These are phyloP conservation scores for Dentipellis sp. DNA, from an alignment of 768 basidiomycete species.

Conservation along the genomic window DNA sequence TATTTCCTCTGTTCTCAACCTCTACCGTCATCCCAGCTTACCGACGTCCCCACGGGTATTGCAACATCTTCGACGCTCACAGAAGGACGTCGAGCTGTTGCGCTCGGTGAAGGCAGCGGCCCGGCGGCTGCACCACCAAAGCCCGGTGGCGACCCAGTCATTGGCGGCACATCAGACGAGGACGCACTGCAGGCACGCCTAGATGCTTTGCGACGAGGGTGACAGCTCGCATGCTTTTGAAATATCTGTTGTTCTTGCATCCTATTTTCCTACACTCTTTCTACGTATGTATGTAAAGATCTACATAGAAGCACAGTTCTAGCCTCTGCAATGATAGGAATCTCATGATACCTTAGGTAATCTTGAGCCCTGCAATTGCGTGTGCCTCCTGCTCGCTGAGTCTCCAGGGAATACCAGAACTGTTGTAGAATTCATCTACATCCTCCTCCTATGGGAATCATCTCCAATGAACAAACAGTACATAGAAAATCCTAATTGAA, in stretches of 20 bases:
- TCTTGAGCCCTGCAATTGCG: constrained; percentile 44
- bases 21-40: constrained; percentile 42
- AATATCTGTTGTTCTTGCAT: too few relatives aligned
- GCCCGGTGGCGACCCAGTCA: constrained; percentile 29
- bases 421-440: constrained; percentile 89
- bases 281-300: too few relatives aligned
- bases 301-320: too few relatives aligned
- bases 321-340: too few relatives aligned
- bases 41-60: constrained; percentile 73
- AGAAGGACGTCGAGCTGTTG: constrained; percentile 69
- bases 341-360: not conserved
- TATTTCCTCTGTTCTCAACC: not conserved
- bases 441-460: constrained; percentile 67
- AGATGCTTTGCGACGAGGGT: constrained; percentile 78
- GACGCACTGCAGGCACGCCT: constrained; percentile 91
- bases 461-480: constrained; percentile 3
- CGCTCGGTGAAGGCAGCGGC: constrained; percentile 62
- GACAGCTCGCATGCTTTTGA: constrained; percentile 9
- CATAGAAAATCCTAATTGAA: not conserved
- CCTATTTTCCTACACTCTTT: too few relatives aligned
- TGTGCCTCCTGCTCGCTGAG: constrained; percentile 71
- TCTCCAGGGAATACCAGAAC: constrained; percentile 88
- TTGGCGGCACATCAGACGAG: constrained; percentile 56
- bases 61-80: constrained; percentile 50
- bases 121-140: constrained; percentile 26